A percentile compares a stretch with the other conserved stretches of the same genome.
phyloP scores from a whole-genome alignment of 225 moss, liverwort and hornwort species.

The Pseudoscleropodium purum region DNA sequence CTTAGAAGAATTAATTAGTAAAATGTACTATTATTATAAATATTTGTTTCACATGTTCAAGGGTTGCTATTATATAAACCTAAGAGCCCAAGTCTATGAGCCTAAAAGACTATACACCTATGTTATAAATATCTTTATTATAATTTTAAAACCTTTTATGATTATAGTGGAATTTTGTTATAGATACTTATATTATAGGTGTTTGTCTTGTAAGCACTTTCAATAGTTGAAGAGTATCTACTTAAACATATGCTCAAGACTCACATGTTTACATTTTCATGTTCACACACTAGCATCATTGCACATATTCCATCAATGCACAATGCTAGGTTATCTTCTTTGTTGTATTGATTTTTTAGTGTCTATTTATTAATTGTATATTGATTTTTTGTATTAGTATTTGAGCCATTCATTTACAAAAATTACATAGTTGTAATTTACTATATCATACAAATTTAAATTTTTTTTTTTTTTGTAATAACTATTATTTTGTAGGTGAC shows the following conservation, averaged over 20 bases:
- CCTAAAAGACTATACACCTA: too few relatives aligned
- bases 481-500: neutral
- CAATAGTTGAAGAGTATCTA: too few relatives aligned
- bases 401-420: neutral
- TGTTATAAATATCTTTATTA: too few relatives aligned
- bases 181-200: too few relatives aligned
- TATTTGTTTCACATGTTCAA: fast-evolving
- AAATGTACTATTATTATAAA: neutral
- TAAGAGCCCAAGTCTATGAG: too few relatives aligned
- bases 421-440: neutral
- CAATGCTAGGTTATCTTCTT: neutral
- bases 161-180: too few relatives aligned
- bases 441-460: neutral
- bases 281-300: too few relatives aligned
- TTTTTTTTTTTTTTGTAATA: neutral
- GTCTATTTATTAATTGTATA: neutral
- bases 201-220: too few relatives aligned
- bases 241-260: too few relatives aligned
- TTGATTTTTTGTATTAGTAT: neutral
- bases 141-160: too few relatives aligned
- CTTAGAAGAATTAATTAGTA: neutral
- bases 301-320: neutral
- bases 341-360: neutral
- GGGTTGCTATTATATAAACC: too few relatives aligned
- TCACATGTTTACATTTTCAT: too few relatives aligned